Evolutionary conservation across 345 rosid species (phyloP).

Genomic region (Brassica juncea): DNA sequence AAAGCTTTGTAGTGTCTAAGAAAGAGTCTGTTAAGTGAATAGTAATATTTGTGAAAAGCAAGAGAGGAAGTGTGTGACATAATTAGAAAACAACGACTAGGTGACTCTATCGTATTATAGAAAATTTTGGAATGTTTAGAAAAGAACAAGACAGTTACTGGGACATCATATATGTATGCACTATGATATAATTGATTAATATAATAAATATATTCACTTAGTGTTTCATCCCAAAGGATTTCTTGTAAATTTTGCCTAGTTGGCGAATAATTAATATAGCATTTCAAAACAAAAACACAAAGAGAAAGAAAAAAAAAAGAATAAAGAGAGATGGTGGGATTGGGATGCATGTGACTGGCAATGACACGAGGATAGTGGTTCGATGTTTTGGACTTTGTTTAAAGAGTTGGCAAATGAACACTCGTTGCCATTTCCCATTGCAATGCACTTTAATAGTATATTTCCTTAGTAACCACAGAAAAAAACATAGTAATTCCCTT

Average conservation of each 20-base stretch:
- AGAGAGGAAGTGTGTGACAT: background rate
- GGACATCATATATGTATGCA: background rate
- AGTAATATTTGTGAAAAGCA: background rate
- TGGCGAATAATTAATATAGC: background rate
- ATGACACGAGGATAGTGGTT: conserved; percentile 38
- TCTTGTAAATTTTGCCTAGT: background rate
- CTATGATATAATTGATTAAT: background rate
- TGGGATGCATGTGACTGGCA: conserved; percentile 36
- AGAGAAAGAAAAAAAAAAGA: background rate
- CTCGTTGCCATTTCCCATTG: conserved; percentile 34
- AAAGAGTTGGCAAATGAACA: conserved; percentile 27
- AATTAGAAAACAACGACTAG: background rate
- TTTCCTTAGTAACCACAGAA: background rate
- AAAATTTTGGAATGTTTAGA: background rate
- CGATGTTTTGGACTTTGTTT: conserved; percentile 40
- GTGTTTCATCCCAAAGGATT: background rate
- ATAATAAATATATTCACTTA: background rate
- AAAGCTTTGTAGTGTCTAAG: background rate
- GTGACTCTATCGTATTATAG: background rate
- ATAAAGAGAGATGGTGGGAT: conserved; percentile 1
- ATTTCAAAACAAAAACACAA: background rate
- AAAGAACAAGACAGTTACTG: background rate
- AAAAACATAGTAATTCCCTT: background rate
- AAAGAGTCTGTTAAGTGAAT: background rate
- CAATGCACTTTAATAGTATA: conserved; percentile 8